These are phyloP conservation scores for Mrakia frigida DNA, from an alignment of 768 basidiomycete species.

Conservation along the genomic window DNA sequence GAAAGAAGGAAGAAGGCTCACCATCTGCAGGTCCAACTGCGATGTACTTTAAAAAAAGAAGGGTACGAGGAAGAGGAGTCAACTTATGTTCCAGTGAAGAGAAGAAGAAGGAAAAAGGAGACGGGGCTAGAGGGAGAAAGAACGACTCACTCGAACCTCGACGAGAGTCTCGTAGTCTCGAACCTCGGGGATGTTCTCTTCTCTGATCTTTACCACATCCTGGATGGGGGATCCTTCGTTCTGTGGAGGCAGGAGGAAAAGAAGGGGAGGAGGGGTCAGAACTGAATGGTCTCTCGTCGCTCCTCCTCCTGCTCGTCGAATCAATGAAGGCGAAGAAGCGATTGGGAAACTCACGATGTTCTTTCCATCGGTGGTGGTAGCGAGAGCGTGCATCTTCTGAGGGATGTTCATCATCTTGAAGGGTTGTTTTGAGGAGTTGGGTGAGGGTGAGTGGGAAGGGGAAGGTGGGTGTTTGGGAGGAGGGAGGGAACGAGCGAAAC, in stretches of 20 bases:
- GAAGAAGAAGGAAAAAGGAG: not conserved
- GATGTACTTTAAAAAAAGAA: too few relatives aligned
- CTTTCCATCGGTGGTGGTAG: not conserved
- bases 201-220: not conserved
- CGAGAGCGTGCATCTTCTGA: not conserved
- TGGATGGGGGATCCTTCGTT: not conserved
- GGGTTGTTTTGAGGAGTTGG: too few relatives aligned
- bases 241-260: not conserved
- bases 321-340: not conserved
- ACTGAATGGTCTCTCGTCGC: too few relatives aligned
- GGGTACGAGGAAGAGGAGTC: not conserved
- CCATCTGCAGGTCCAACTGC: too few relatives aligned
- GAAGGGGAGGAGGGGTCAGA: too few relatives aligned
- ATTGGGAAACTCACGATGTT: not conserved
- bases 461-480: too few relatives aligned
- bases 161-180: not conserved
- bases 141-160: slow-evolving; percentile 4
- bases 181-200: not conserved
- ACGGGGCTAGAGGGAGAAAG: not conserved
- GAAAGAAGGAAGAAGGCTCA: too few relatives aligned
- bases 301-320: too few relatives aligned
- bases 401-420: too few relatives aligned
- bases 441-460: too few relatives aligned
- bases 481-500: too few relatives aligned
- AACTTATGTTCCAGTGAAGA: too few relatives aligned